Evolutionary conservation across 495 filamentous ascomycete genomes (phyloP).

Genomic region (Trichoderma asperelloides): DNA sequence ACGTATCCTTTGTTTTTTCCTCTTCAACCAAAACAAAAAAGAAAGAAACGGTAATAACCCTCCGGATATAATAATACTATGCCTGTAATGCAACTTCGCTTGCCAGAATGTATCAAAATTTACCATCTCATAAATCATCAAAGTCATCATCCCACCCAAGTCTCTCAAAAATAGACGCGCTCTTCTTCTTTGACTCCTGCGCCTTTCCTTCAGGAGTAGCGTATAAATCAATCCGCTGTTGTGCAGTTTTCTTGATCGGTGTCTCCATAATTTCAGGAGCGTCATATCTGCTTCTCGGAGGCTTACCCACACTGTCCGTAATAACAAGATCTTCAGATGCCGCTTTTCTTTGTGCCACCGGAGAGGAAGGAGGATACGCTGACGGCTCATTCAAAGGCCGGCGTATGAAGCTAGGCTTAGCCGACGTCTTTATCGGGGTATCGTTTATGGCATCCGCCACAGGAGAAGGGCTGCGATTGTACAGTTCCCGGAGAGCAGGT

Average conservation of each 20-base stretch:
- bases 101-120: not conserved
- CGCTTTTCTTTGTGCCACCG: conserved; percentile 25
- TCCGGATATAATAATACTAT: not conserved
- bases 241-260: conserved; percentile 26
- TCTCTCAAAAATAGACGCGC: conserved; percentile 54
- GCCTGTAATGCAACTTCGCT: not conserved
- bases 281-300: conserved; percentile 20
- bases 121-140: conserved; percentile 27
- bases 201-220: not conserved
- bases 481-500: conserved; percentile 13
- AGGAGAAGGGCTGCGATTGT: conserved; percentile 15
- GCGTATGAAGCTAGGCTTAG: conserved; percentile 8
- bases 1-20: not conserved
- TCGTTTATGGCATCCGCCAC: conserved; percentile 17
- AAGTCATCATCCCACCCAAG: conserved; percentile 65
- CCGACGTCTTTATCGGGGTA: conserved; percentile 21
- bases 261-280: conserved; percentile 31
- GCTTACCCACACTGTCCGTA: conserved; percentile 18
- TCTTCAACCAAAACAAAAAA: not conserved
- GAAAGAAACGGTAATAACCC: not conserved
- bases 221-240: conserved; percentile 12
- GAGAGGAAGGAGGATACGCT: conserved; percentile 29
- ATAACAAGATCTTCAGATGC: not conserved
- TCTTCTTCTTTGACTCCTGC: conserved; percentile 19
- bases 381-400: not conserved